Evolutionary conservation across 768 basidiomycete genomes (phyloP), one percentile per base, ranked within the genome.

Genomic region (Crassisporium funariophilum): DNA sequence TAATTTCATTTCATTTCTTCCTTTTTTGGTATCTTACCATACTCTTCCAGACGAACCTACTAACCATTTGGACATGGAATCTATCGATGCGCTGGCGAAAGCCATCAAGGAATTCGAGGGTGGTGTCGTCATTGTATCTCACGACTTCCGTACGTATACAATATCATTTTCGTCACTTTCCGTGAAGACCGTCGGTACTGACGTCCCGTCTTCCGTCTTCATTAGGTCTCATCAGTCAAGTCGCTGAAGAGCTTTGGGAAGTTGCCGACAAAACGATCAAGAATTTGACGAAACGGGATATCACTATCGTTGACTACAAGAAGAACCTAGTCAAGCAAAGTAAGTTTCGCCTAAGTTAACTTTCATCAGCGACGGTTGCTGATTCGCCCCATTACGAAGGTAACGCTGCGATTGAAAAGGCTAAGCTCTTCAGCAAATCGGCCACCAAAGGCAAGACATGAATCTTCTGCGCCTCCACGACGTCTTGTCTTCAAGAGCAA

Each of bases 211-310:
- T 20, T 20, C 37, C 43, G 35, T n/a, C 46, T 43, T 33, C 34
- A 49, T 5, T 57, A 91, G 89, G 90, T 59, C 83, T 98, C 54
- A 98, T 98, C 69, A 88, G 88, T 40, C 95, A 98, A 73, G 95
- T 99, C 27, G 97, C 95, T 29, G 91, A 98, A 64, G 95, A 98
- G 67, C 84, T 99, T 6, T 99, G 97, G 97, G 97, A 99, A 68
- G 97, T 99, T 44, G 91, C 92, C 63, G 80, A 93, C 65, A 86
- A 87, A 70, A 92, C 90, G 62, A 93, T 99, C 65, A 79, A 79
- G 67, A 97, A 98, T 71, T 70, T 99, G 52, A 89, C 94, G 19
- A 94, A 87, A 74, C 75, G 82, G 57, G 94, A 92, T 55, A 92
- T 98, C 63, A 85, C 81, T 40, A 98, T 98, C 63, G 72, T 88